Conservation (phyloP, 352 stramenopile genomes). For the Phytophthora hibernalis region DNA sequence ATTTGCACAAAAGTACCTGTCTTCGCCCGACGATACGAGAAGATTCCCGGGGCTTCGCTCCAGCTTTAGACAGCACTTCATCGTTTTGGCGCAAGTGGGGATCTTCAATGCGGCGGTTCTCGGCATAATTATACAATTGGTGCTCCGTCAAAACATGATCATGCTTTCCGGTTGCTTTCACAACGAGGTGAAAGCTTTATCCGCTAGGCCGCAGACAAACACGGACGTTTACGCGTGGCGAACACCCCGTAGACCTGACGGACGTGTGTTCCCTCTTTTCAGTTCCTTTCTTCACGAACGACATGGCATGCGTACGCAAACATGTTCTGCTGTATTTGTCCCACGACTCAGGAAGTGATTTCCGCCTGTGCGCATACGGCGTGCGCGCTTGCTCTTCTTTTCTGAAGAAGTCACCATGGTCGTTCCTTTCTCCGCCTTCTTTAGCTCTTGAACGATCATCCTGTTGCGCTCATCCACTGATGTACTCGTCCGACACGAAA, state of each 20-base stretch:
- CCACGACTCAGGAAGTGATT: conserved; percentile 10
- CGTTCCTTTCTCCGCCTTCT: no score
- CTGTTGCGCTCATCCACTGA: conserved; percentile 1
- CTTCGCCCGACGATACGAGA: conserved; percentile 5
- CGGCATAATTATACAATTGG: conserved; percentile 14
- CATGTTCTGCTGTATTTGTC: conserved; percentile 10
- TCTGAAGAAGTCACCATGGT: no score
- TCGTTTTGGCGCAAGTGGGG: background rate
- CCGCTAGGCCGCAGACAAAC: background rate
- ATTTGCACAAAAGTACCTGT: background rate
- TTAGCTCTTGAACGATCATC: background rate
- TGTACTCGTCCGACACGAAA: background rate
- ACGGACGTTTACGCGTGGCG: conserved; percentile 1
- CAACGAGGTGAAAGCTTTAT: background rate
- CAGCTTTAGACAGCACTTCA: conserved; percentile 4
- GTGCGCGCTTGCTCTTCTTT: no score
- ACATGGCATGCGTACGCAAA: conserved; percentile 8
- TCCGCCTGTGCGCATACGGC: no score
- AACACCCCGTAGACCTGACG: background rate
- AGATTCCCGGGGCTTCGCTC: conserved; percentile 3
- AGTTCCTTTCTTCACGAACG: background rate
- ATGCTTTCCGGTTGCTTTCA: conserved; percentile 1
- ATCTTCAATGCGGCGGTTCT: conserved; percentile 12
- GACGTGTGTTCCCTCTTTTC: no score
- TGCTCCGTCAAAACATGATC: conserved; percentile 1